These are phyloP conservation scores for Cercospora nicotianae DNA, from an alignment of 2,329 filamentous ascomycete species.

Conservation along the genomic window DNA sequence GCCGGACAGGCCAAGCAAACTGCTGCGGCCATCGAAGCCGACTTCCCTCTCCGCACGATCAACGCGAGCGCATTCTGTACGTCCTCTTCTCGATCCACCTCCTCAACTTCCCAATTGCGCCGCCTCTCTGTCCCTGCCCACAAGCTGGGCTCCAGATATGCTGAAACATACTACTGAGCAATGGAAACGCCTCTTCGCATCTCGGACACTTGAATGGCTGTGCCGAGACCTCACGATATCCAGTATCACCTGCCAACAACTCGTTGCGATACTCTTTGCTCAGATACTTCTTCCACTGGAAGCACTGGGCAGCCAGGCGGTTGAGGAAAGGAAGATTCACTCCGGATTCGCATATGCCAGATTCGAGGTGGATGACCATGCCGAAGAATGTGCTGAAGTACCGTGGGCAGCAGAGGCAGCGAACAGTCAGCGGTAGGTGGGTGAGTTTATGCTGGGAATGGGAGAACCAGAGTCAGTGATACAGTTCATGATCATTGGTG, in stretches of 20 bases:
- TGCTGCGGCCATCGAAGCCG: background rate
- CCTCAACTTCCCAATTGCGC: conserved; percentile 15
- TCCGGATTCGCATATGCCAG: conserved; percentile 14
- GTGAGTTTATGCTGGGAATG: background rate
- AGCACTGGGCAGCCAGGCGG: conserved; percentile 18
- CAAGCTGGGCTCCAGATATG: conserved; percentile 16
- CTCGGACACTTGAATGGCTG: conserved; percentile 15
- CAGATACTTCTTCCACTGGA: conserved; percentile 21
- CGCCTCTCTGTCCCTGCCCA: conserved; percentile 11
- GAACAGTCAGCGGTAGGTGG: background rate
- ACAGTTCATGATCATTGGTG: background rate
- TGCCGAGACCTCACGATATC: conserved; percentile 1
- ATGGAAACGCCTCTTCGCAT: conserved; percentile 7
- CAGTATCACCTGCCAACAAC: conserved; percentile 5
- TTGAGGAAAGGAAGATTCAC: conserved; percentile 11
- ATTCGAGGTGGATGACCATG: conserved; percentile 24
- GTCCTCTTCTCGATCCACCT: conserved; percentile 15
- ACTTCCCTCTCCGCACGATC: background rate
- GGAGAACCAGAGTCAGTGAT: background rate
- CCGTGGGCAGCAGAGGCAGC: conserved; percentile 15
- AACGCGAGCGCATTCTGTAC: background rate
- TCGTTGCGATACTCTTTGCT: conserved; percentile 6
- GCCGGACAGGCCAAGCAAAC: background rate
- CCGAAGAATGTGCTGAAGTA: conserved; percentile 19
- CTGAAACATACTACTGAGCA: conserved; percentile 14